These are phyloP conservation scores for Abrus precatorius DNA, from an alignment of 306 rosid genomes.

Conservation along the genomic window DNA sequence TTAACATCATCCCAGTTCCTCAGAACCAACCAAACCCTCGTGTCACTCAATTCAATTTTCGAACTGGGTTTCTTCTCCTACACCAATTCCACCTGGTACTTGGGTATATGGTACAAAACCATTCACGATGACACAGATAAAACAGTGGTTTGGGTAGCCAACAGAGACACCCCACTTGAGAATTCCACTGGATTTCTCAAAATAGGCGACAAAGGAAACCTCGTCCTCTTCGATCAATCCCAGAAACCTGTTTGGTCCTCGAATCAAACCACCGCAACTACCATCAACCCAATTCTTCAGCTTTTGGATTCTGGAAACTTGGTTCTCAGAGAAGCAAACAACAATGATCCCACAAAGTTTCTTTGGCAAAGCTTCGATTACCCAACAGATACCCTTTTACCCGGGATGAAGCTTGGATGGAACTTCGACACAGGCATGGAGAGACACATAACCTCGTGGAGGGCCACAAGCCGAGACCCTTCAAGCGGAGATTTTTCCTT, in stretches of 20 bases:
- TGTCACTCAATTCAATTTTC: constrained; percentile 57
- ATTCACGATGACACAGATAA: not conserved
- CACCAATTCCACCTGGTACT: constrained; percentile 55
- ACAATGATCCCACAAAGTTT: constrained; percentile 36
- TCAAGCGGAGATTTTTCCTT: constrained; percentile 66
- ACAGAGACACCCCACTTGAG: constrained; percentile 71
- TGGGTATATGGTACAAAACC: constrained; percentile 74
- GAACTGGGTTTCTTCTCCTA: constrained; percentile 63
- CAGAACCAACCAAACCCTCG: constrained; percentile 56
- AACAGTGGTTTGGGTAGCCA: constrained; percentile 81
- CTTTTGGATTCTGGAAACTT: constrained; percentile 76
- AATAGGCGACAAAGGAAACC: constrained; percentile 53
- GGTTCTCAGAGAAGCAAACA: constrained; percentile 55
- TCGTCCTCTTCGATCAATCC: constrained; percentile 48
- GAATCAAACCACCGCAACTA: constrained; percentile 31
- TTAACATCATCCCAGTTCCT: constrained; percentile 62
- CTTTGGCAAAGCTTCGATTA: constrained; percentile 83
- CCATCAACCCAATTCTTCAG: constrained; percentile 54
- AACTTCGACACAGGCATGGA: constrained; percentile 54
- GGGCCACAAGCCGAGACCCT: constrained; percentile 55
- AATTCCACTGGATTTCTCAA: constrained; percentile 53
- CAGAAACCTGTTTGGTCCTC: constrained; percentile 60
- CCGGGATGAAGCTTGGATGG: constrained; percentile 80
- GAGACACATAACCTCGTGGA: constrained; percentile 67
- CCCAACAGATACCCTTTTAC: constrained; percentile 73